These are phyloP conservation scores for Alectoria sarmentosa DNA, from an alignment of 495 filamentous ascomycete genomes.

Conservation along the genomic window DNA sequence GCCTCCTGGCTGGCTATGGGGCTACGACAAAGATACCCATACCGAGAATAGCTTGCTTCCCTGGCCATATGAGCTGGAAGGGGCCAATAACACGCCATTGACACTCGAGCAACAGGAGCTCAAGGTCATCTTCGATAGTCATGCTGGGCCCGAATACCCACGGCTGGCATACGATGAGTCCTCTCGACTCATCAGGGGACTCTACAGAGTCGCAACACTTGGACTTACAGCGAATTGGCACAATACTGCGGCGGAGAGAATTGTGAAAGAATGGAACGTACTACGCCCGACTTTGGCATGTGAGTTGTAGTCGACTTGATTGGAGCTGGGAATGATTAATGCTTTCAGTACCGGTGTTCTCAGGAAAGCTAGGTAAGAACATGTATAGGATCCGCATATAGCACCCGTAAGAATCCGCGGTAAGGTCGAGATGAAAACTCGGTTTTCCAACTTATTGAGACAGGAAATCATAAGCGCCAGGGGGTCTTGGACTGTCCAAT, in stretches of 20 bases:
- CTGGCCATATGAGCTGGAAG: slow-evolving; percentile 20
- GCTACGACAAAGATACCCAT: slow-evolving; percentile 21
- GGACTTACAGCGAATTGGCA: neutral
- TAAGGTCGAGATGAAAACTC: no score
- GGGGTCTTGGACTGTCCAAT: no score
- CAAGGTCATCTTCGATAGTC: slow-evolving; percentile 32
- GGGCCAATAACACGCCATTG: slow-evolving; percentile 20
- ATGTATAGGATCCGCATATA: no score
- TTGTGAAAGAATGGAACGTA: slow-evolving; percentile 7
- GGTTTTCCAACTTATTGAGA: no score
- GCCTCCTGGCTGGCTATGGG: slow-evolving; percentile 38
- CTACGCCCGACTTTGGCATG: neutral
- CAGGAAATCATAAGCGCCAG: no score
- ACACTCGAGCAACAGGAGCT: slow-evolving; percentile 25
- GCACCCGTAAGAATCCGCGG: no score
- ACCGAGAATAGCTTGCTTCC: slow-evolving; percentile 25
- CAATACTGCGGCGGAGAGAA: slow-evolving; percentile 10
- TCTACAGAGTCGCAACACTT: slow-evolving; percentile 15
- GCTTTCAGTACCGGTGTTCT: no score
- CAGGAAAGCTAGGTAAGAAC: no score
- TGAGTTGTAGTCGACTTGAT: neutral
- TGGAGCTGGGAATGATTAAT: no score
- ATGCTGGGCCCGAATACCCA: slow-evolving; percentile 24
- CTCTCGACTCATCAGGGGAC: slow-evolving; percentile 26
- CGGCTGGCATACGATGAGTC: slow-evolving; percentile 25